Conservation (phyloP, 352 stramenopile genomes). For the Phytophthora quininea region DNA sequence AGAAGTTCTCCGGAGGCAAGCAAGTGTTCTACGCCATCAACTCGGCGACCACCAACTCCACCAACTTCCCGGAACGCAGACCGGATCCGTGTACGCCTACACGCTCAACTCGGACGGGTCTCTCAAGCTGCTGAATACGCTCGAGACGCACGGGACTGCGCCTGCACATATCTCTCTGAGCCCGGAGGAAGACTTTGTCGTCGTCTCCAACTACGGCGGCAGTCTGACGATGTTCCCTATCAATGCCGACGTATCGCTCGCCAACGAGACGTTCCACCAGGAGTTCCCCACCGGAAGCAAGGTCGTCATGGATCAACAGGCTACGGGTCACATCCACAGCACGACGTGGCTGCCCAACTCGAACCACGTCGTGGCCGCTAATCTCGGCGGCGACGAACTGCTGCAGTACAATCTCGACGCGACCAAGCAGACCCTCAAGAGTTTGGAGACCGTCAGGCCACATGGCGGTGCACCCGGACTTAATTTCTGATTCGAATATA, state of each 20-base stretch:
- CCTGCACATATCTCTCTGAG: no score
- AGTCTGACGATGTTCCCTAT: conserved; percentile 60
- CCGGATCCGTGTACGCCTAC: not conserved
- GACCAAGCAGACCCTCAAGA: no score
- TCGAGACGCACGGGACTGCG: conserved; percentile 44
- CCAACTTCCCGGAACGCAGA: not conserved
- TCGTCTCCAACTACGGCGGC: no score
- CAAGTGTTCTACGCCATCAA: conserved; percentile 50
- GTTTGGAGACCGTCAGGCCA: no score
- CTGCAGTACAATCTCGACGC: no score
- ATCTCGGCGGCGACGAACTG: no score
- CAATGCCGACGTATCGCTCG: conserved; percentile 41
- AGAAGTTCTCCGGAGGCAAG: conserved; percentile 20
- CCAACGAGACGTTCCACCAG: conserved; percentile 31
- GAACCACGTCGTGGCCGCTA: conserved; percentile 38
- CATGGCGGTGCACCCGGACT: no score
- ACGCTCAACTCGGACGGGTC: conserved; percentile 24
- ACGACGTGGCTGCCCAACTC: conserved; percentile 53
- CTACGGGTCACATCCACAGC: conserved; percentile 56
- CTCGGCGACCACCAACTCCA: conserved; percentile 39
- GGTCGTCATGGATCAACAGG: conserved; percentile 35
- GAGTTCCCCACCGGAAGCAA: conserved; percentile 40
- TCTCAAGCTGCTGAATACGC: conserved; percentile 44
- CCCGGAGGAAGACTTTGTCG: no score
- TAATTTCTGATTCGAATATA: conserved; percentile 13